Evolutionary conservation across 345 rosid species (phyloP).

Genomic region (Eucalyptus curtisii): DNA sequence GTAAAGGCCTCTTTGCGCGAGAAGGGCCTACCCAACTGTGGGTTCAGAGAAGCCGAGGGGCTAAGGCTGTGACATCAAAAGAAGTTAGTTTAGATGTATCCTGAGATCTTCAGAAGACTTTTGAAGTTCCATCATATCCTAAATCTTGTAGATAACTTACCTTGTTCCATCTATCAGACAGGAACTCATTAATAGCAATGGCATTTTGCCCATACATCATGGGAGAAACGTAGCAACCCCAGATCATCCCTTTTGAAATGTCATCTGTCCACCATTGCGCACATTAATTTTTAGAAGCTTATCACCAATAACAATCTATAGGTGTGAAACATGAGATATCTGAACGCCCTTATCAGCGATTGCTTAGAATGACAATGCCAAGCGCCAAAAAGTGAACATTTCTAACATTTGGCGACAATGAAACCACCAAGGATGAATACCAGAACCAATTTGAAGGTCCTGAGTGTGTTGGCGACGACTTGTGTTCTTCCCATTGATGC

Average conservation of each 20-base stretch:
- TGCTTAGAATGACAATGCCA: not conserved
- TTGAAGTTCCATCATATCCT: not conserved
- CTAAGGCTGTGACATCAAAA: not conserved
- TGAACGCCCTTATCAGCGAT: not conserved
- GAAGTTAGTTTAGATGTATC: not conserved
- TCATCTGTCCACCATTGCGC: not conserved
- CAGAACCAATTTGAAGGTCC: slow-evolving; percentile 25
- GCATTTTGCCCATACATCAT: too few relatives aligned
- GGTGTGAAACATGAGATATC: not conserved
- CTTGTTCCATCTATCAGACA: not conserved
- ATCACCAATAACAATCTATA: too few relatives aligned
- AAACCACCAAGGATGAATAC: slow-evolving; percentile 32
- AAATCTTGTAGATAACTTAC: not conserved
- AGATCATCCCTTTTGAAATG: too few relatives aligned
- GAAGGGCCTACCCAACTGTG: too few relatives aligned
- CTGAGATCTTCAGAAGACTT: not conserved
- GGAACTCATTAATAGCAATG: too few relatives aligned
- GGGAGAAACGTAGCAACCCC: too few relatives aligned
- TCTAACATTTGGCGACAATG: slow-evolving; percentile 7
- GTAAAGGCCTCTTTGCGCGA: too few relatives aligned
- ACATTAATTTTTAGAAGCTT: not conserved
- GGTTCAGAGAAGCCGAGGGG: too few relatives aligned
- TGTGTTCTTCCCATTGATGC: slow-evolving; percentile 37
- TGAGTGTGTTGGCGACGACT: slow-evolving; percentile 33
- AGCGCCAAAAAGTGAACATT: not conserved